Base-by-base conservation (phyloP, 352 stramenopile species). In the Pythium scleroteichum region DNA sequence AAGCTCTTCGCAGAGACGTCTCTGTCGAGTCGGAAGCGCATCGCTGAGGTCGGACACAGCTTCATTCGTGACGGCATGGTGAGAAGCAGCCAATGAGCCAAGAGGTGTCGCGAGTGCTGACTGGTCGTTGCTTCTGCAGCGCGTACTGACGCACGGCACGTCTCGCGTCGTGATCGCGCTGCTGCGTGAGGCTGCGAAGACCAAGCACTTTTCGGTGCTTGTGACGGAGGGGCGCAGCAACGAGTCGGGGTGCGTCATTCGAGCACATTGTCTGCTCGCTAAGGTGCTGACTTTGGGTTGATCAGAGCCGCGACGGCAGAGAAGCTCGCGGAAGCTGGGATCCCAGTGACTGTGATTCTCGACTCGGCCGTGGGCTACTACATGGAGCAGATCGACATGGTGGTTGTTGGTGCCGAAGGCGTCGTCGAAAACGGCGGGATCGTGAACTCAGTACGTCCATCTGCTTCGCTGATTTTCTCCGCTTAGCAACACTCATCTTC, bases 371-470 rank as follows among this genome's bases (percentile, higher is more conserved):
- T 98, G 57, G 97, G 84, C 4, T 98, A 97, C 73, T 90, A 96
- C 57, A 99, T 99, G 94, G 96, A 99, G 75, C 70, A 89, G 35
- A 84, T 97, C 14, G 96, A 99, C 72, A 90, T 99, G 70, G 95
- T 98, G 7, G 79, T 99, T 20, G 92, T 98, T 4, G 96, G 96
- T 13, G 96, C 96, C 3, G 96, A 98, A 62, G 96, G 95, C 22
- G 95, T 99, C 23, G 86, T 98, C 20, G 97, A 99, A 75, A 99
- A 99, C 69, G 97, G 97, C 13, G 97, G 96, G 5, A 95, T 98
- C 63, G 90, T 99, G 53, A 99, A 99, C 74, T 98, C 98, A 68
- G 88, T 95, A 72, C 24, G 61, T 46, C 17, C 1, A 13, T 20
- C 8, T 24, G 8, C 12, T 1, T 35, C 7, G 14, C 29, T 10